Conservation (phyloP, 2,329 filamentous ascomycete genomes). For the Pseudogymnoascus destructans region DNA sequence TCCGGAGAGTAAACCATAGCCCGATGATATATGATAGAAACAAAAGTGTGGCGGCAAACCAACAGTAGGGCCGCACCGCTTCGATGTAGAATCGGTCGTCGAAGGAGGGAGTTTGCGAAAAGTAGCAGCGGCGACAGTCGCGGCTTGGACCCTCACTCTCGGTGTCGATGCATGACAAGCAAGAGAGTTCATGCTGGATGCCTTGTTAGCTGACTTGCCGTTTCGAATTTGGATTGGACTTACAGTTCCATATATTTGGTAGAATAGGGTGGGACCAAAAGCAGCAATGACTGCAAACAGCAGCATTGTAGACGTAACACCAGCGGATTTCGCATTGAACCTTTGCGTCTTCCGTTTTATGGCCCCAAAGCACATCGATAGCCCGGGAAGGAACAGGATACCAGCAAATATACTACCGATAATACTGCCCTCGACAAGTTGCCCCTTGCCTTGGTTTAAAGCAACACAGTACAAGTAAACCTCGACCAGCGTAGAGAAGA, state of each 20-base stretch:
- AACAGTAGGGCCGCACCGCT: slow-evolving; percentile 87
- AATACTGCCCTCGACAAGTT: slow-evolving; percentile 90
- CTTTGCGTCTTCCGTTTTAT: slow-evolving; percentile 96
- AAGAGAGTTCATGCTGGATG: slow-evolving; percentile 73
- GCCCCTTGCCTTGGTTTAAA: slow-evolving; percentile 79
- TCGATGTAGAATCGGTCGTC: slow-evolving; percentile 81
- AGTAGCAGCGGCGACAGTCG: slow-evolving; percentile 89
- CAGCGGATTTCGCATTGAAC: slow-evolving; percentile 92
- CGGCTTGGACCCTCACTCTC: slow-evolving; percentile 31
- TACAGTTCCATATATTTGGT: slow-evolving; percentile 92
- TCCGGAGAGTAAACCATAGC: slow-evolving; percentile 87
- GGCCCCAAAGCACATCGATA: slow-evolving; percentile 98
- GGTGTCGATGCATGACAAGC: slow-evolving; percentile 48
- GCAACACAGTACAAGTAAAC: slow-evolving; percentile 97
- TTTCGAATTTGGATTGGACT: slow-evolving; percentile 24
- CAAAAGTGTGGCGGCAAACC: slow-evolving; percentile 69
- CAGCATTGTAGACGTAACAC: slow-evolving; percentile 95
- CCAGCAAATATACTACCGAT: slow-evolving; percentile 97
- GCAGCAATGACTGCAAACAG: slow-evolving; percentile 91
- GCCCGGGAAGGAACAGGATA: slow-evolving; percentile 81
- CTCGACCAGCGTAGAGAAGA: slow-evolving; percentile 95
- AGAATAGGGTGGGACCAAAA: slow-evolving; percentile 92
- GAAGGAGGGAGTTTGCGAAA: slow-evolving; percentile 72
- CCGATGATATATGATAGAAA: slow-evolving; percentile 92
- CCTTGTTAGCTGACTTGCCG: slow-evolving; percentile 26